phyloP scores from a whole-genome alignment of 805 yeast species.

The Yarrowia porcina region DNA sequence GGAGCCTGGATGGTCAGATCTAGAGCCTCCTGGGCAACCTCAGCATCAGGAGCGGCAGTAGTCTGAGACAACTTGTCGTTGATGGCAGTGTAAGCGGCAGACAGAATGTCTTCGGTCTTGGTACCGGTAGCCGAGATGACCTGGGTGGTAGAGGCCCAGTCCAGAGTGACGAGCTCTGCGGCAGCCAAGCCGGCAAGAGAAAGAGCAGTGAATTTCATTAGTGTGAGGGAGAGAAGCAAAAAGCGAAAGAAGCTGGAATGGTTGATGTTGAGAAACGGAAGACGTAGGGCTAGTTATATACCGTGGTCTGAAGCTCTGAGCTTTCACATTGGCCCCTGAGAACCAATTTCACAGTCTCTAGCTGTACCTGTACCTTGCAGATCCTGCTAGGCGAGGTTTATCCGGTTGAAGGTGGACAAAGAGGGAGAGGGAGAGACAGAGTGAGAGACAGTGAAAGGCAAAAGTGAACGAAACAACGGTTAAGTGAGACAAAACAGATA shows the following conservation, averaged over 20 bases:
- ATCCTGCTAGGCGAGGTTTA: background rate
- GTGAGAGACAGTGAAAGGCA: too few relatives aligned
- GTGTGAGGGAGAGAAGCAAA: background rate
- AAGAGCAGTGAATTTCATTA: constrained; percentile 20
- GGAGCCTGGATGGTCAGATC: constrained; percentile 10
- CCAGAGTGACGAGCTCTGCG: constrained; percentile 14
- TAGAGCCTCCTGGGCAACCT: constrained; percentile 9
- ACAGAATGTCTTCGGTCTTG: background rate
- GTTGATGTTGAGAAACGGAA: background rate
- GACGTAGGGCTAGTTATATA: background rate
- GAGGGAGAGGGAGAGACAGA: too few relatives aligned
- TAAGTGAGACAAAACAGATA: background rate
- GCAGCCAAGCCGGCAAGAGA: background rate
- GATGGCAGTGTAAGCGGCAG: constrained; percentile 10
- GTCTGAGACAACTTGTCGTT: background rate
- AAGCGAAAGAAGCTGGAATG: background rate
- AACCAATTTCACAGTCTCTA: background rate
- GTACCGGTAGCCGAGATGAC: background rate
- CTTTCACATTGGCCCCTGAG: too few relatives aligned
- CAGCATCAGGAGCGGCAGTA: constrained; percentile 13
- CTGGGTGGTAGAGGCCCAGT: constrained; percentile 10
- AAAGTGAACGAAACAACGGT: too few relatives aligned
- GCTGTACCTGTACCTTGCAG: constrained; percentile 2
- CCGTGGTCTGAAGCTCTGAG: too few relatives aligned
- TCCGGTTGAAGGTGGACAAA: background rate